These are phyloP conservation scores for Pseudocercospora macadamiae DNA, from an alignment of 2,329 filamentous ascomycete genomes.

Conservation along the genomic window DNA sequence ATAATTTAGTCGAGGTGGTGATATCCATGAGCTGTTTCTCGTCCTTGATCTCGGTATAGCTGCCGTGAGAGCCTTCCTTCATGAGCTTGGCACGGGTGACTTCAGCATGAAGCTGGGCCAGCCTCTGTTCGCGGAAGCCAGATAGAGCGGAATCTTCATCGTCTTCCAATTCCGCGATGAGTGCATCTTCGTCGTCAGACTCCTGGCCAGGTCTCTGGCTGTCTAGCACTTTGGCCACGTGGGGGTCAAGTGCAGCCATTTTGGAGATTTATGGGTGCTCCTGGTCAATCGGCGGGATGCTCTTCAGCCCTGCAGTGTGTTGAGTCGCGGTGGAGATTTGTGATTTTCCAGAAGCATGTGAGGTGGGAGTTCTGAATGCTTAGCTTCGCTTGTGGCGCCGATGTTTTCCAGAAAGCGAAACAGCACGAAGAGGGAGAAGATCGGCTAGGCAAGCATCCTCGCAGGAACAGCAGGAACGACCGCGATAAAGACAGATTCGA, in stretches of 20 bases:
- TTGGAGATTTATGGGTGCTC: neutral
- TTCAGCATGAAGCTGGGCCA: slow-evolving; percentile 62
- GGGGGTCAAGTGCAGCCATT: slow-evolving; percentile 46
- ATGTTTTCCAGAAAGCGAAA: neutral
- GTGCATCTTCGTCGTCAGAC: slow-evolving; percentile 62
- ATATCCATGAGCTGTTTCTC: slow-evolving; percentile 64
- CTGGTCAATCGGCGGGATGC: neutral
- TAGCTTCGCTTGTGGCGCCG: neutral
- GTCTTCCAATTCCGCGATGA: slow-evolving; percentile 61
- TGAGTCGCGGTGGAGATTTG: neutral
- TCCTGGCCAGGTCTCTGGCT: slow-evolving; percentile 45
- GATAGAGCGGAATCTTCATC: slow-evolving; percentile 58
- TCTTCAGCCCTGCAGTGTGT: no score
- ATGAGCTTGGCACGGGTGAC: slow-evolving; percentile 56
- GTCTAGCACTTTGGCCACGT: slow-evolving; percentile 56
- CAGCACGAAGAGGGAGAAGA: neutral
- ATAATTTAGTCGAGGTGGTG: slow-evolving; percentile 60
- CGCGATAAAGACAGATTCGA: no score
- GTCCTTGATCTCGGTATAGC: slow-evolving; percentile 58
- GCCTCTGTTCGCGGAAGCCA: slow-evolving; percentile 59
- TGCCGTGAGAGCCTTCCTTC: slow-evolving; percentile 48
- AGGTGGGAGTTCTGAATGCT: neutral
- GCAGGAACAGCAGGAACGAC: no score
- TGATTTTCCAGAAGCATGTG: neutral
- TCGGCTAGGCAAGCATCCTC: no score